Conservation (phyloP, 2,329 filamentous ascomycete genomes). For the Alternaria conjuncta region DNA sequence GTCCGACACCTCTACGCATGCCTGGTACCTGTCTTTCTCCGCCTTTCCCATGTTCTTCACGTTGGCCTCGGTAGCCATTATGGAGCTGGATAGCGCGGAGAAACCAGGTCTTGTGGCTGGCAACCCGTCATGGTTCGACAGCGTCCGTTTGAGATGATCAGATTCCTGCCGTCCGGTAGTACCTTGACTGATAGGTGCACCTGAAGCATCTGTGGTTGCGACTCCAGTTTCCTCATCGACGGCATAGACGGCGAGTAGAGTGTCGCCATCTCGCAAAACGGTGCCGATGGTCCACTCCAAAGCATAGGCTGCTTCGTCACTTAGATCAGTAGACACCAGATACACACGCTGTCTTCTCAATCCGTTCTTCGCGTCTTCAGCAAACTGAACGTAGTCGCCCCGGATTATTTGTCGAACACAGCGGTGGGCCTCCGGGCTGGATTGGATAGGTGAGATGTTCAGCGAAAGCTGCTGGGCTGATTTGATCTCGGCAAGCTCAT, state of each 20-base stretch:
- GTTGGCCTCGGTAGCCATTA: constrained; percentile 44
- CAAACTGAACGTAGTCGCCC: constrained; percentile 80
- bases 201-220: constrained; percentile 58
- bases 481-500: constrained; percentile 82
- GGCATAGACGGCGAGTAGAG: constrained; percentile 89
- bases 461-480: constrained; percentile 85
- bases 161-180: constrained; percentile 75
- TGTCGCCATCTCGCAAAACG: constrained; percentile 91
- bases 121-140: constrained; percentile 55
- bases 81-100: constrained; percentile 43
- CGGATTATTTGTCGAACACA: constrained; percentile 89
- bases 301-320: constrained; percentile 91
- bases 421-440: constrained; percentile 76
- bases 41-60: constrained; percentile 55
- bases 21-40: constrained; percentile 80
- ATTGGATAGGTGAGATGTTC: constrained; percentile 79
- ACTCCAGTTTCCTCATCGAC: constrained; percentile 78
- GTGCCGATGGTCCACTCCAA: constrained; percentile 98
- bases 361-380: constrained; percentile 78
- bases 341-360: constrained; percentile 84
- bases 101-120: constrained; percentile 34
- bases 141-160: constrained; percentile 71
- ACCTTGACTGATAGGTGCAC: constrained; percentile 71
- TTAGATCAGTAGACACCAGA: constrained; percentile 92
- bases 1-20: constrained; percentile 83